Evolutionary conservation across 106 monocot genomes (phyloP).

Genomic region (Agapanthus africanus): DNA sequence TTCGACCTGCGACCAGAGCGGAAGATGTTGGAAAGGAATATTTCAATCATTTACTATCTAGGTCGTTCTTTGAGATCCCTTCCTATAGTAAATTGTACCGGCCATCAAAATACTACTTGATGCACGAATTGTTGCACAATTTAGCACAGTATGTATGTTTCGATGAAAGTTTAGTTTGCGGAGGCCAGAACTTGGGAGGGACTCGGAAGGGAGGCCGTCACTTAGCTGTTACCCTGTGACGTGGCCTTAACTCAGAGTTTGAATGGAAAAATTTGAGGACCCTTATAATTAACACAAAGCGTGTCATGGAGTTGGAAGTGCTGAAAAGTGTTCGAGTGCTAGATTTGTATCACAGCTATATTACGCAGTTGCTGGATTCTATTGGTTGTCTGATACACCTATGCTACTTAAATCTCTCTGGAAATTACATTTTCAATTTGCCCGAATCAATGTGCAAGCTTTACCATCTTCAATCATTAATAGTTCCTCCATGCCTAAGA

Average conservation of each 20-base stretch:
- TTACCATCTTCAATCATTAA: conserved; percentile 24
- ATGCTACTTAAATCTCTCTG: conserved; percentile 21
- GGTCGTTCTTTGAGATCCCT: conserved; percentile 15
- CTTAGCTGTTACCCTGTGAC: neutral
- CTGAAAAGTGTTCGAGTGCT: conserved; percentile 18
- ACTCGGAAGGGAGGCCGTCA: conserved; percentile 10
- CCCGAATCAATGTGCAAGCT: conserved; percentile 20
- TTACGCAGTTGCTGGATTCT: conserved; percentile 2
- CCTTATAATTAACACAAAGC: neutral
- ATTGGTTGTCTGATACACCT: conserved; percentile 29
- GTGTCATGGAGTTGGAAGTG: neutral
- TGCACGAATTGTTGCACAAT: too few species aligned
- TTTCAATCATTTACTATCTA: conserved; percentile 13
- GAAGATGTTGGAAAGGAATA: conserved; percentile 20
- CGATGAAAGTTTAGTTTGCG: conserved; percentile 6
- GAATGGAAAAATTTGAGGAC: conserved; percentile 10
- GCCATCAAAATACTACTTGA: too few species aligned
- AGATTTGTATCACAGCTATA: neutral
- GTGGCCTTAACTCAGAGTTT: neutral
- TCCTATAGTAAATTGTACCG: too few species aligned
- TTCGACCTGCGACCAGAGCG: too few species aligned
- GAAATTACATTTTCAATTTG: conserved; percentile 7
- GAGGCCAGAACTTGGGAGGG: neutral
- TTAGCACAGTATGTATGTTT: conserved; percentile 16
- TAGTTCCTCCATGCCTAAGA: conserved; percentile 2